phyloP scores from a whole-genome alignment of 805 yeast genomes.

The Candida pini region DNA sequence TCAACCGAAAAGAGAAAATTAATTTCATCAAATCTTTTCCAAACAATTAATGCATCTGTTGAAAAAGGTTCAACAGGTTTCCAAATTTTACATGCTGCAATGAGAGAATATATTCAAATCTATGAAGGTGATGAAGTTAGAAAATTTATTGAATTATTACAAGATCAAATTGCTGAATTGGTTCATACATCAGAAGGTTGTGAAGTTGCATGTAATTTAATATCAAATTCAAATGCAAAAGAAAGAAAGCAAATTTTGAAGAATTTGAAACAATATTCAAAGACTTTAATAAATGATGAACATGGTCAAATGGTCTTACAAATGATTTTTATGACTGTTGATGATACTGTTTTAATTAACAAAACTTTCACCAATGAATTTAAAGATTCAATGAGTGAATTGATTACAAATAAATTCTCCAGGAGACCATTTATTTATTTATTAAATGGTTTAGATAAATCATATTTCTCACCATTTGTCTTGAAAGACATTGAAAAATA shows the following conservation, averaged over 20 bases:
- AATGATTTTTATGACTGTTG: conserved; percentile 78
- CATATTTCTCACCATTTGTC: conserved; percentile 69
- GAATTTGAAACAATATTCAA: conserved; percentile 69
- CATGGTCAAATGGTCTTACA: conserved; percentile 78
- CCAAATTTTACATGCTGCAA: conserved; percentile 92
- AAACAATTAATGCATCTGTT: conserved; percentile 84
- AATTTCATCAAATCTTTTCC: conserved; percentile 68
- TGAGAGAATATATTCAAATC: conserved; percentile 79
- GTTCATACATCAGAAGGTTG: conserved; percentile 95
- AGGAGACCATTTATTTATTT: conserved; percentile 86
- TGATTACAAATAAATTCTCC: conserved; percentile 67
- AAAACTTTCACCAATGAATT: conserved; percentile 66
- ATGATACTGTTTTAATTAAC: conserved; percentile 80
- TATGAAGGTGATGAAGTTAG: conserved; percentile 65
- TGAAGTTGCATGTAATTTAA: conserved; percentile 77
- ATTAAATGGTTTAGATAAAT: conserved; percentile 71
- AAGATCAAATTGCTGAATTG: conserved; percentile 88
- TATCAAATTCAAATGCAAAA: conserved; percentile 84
- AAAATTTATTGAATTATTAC: conserved; percentile 75
- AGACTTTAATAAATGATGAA: conserved; percentile 74
- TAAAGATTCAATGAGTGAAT: conserved; percentile 44
- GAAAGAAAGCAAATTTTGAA: conserved; percentile 79
- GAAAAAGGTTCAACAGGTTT: conserved; percentile 96
- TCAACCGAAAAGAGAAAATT: conserved; percentile 73
- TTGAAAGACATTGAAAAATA: conserved; percentile 57